Conservation (phyloP, 306 rosid species). For the Datisca glomerata region DNA sequence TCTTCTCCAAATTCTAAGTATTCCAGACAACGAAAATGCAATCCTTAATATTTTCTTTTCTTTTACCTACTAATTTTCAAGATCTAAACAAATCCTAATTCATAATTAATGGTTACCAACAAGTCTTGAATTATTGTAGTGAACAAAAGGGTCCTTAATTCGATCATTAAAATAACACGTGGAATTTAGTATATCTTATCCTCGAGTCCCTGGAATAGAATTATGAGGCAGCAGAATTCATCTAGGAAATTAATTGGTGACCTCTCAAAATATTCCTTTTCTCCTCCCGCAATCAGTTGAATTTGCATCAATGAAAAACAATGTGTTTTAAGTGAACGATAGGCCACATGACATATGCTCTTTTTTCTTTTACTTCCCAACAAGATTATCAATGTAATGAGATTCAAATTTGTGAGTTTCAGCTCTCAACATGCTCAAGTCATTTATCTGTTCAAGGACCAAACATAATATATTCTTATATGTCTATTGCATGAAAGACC, state of each 20-base stretch:
- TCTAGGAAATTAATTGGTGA: constrained; percentile 75
- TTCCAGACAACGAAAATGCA: too few species aligned
- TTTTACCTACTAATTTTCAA: too few species aligned
- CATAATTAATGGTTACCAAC: too few species aligned
- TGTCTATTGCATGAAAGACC: constrained; percentile 3
- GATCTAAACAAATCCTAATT: too few species aligned
- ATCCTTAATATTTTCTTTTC: too few species aligned
- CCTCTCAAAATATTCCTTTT: constrained; percentile 48
- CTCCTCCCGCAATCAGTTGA: constrained; percentile 46
- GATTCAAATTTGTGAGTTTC: constrained; percentile 92
- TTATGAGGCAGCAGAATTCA: constrained; percentile 76
- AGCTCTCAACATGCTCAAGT: constrained; percentile 57
- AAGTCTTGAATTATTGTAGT: too few species aligned
- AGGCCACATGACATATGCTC: background rate
- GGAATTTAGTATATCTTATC: too few species aligned
- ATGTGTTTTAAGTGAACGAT: background rate
- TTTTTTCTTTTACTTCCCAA: constrained; percentile 37
- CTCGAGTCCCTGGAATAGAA: constrained; percentile 86
- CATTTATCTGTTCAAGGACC: constrained; percentile 51
- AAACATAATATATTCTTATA: constrained; percentile 2
- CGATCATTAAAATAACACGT: too few species aligned
- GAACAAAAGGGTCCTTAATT: too few species aligned
- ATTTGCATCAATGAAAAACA: constrained; percentile 8
- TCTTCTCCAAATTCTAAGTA: too few species aligned
- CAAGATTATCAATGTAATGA: constrained; percentile 56